Evolutionary conservation across 805 yeast species (phyloP), one percentile per base, ranked within the genome.

Genomic region (Candida silvicultrix): DNA sequence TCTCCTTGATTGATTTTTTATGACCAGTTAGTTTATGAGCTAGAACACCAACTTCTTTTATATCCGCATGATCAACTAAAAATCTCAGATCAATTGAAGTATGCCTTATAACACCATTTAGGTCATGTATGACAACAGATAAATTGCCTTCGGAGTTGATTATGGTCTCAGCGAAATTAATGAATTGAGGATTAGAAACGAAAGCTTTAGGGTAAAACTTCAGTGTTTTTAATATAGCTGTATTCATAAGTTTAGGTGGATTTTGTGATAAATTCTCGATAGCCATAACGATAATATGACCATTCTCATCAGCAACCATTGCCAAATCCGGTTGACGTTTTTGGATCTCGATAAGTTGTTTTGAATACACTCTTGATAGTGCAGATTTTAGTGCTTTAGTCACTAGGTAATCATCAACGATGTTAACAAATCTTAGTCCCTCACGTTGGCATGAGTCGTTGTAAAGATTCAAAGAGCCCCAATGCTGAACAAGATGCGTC

Each of bases 21-120:
- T 89, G 97, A 1, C 98, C 98, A 2, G 95, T 88, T 45, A 83
- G 77, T 53, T 84, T 81, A 50, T 81, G 74, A 21, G 71, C 66
- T 10, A 81, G 52, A 5, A 48, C 44, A 4, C 64, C 67, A 0
- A 57, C 46, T 7, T 54, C 41, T 7, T 45, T 43, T 6, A 51
- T 38, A 2, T 39, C 28, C 6, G 51, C 40, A 5, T 50, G 51
- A 3, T 51, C 41, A 23, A 45, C 48, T 28, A 55, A 63, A 32
- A 44, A 65, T 29, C 39, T 57, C 29, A 45, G 54, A 48, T 63
- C 58, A 18, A 66, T 34, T 29, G 55, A 54, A 12, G 66, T 65
- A 45, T 65, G 69, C 45, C 65, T 62, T 25, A 68, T 62, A 10
- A 63, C 59, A 10, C 73, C 74, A 43, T 59, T 53, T 11, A 69